phyloP scores from a whole-genome alignment of 73 alveolate species.

The Paramecium biaurelia region DNA sequence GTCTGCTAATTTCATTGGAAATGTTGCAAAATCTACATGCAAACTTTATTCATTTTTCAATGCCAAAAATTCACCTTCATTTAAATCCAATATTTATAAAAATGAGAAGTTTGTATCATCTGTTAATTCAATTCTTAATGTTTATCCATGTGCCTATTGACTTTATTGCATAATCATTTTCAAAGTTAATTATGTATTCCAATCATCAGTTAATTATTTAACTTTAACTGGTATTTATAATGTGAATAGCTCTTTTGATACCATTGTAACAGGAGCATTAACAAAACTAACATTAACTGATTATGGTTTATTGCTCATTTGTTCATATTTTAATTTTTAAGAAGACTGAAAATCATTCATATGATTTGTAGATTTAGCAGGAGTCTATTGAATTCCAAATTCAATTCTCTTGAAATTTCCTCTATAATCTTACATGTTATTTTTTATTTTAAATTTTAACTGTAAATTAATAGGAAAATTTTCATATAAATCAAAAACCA shows the following conservation, averaged over 20 bases:
- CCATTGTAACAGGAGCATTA: neutral
- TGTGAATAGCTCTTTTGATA: constrained; percentile 45
- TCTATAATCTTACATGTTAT: neutral
- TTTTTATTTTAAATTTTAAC: neutral
- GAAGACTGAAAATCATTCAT: constrained; percentile 62
- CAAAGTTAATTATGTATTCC: constrained; percentile 39
- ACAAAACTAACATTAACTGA: neutral
- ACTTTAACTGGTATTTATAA: constrained; percentile 48
- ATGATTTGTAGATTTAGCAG: neutral
- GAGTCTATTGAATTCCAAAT: constrained; percentile 23
- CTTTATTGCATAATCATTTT: constrained; percentile 39
- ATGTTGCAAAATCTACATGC: constrained; percentile 58
- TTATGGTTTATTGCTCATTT: constrained; percentile 4
- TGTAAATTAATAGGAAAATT: constrained; percentile 19
- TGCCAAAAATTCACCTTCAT: constrained; percentile 48
- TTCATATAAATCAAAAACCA: constrained; percentile 9
- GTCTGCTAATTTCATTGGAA: constrained; percentile 57
- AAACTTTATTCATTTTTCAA: constrained; percentile 59
- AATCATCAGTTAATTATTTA: constrained; percentile 55
- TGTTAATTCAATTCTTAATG: constrained; percentile 50
- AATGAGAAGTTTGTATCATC: constrained; percentile 51
- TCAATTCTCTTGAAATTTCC: constrained; percentile 43
- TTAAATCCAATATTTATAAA: constrained; percentile 44
- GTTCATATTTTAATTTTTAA: constrained; percentile 50
- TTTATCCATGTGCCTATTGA: constrained; percentile 56